phyloP scores from a whole-genome alignment of 2,329 filamentous ascomycete genomes.

The Stylonectria norvegica region DNA sequence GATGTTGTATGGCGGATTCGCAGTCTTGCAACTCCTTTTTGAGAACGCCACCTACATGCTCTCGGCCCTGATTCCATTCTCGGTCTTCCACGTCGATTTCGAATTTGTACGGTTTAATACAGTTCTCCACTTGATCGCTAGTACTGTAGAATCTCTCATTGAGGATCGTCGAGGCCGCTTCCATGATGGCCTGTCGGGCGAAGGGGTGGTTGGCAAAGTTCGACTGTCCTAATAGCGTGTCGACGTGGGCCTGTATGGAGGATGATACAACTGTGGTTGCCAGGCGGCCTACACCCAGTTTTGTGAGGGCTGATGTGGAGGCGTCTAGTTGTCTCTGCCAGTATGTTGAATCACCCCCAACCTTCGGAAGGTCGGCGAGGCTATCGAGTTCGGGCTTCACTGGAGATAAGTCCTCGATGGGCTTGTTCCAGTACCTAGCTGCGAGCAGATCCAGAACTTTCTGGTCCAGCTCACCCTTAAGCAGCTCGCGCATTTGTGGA shows the following conservation, averaged over 20 bases:
- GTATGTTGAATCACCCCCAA: conserved; percentile 78
- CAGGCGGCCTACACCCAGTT: conserved; percentile 86
- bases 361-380: conserved; percentile 75
- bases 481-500: conserved; percentile 79
- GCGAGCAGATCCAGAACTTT: conserved; percentile 90
- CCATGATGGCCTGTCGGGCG: conserved; percentile 86
- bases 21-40: conserved; percentile 84
- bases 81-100: conserved; percentile 90
- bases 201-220: conserved; percentile 90
- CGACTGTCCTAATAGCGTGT: conserved; percentile 72
- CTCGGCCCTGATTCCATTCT: conserved; percentile 83
- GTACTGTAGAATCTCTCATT: conserved; percentile 96
- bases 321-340: conserved; percentile 95
- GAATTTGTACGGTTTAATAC: conserved; percentile 98
- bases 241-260: conserved; percentile 80
- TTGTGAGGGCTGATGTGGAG: conserved; percentile 84
- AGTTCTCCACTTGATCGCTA: conserved; percentile 96
- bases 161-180: conserved; percentile 83
- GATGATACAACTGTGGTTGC: conserved; percentile 89
- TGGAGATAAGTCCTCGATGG: conserved; percentile 74
- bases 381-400: conserved; percentile 66
- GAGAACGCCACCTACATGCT: conserved; percentile 76
- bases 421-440: conserved; percentile 95
- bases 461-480: conserved; percentile 92
- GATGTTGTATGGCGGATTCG: conserved; percentile 69